Percentiles rank a stretch among this genome's conserved stretches.
Conservation (phyloP, 2,329 filamentous ascomycete species). For the Aspergillus floridensis region DNA sequence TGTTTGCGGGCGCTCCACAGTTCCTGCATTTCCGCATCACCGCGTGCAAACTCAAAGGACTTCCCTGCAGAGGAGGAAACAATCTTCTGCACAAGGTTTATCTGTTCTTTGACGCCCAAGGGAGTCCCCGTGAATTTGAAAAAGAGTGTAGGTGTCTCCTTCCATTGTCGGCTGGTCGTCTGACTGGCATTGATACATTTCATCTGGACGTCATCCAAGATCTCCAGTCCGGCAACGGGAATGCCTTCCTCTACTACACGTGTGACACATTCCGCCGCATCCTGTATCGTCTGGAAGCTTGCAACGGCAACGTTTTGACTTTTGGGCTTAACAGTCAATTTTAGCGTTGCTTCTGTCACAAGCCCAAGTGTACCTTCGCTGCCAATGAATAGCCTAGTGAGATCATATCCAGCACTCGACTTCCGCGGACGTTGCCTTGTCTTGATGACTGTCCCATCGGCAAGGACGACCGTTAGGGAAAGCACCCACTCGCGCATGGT, state of each 20-base stretch:
- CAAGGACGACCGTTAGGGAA: conserved; percentile 80
- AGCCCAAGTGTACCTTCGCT: conserved; percentile 89
- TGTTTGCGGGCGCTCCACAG: conserved; percentile 75
- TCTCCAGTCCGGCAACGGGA: conserved; percentile 86
- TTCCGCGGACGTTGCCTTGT: conserved; percentile 85
- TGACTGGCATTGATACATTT: conserved; percentile 59
- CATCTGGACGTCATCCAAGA: conserved; percentile 91
- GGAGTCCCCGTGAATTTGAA: conserved; percentile 72
- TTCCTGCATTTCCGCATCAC: conserved; percentile 63
- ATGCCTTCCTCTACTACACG: conserved; percentile 77
- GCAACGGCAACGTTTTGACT: conserved; percentile 78
- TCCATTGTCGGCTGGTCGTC: conserved; percentile 56
- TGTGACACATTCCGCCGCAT: conserved; percentile 75
- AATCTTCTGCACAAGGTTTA: conserved; percentile 58
- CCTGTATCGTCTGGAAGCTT: conserved; percentile 62
- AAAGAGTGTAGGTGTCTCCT: conserved; percentile 68
- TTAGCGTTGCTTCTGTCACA: conserved; percentile 86
- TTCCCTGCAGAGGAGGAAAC: conserved; percentile 55
- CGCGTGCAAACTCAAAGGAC: conserved; percentile 66
- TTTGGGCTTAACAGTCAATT: conserved; percentile 77
- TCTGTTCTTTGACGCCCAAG: conserved; percentile 61
- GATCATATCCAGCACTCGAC: conserved; percentile 86
- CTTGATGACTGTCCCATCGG: conserved; percentile 86
- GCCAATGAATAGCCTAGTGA: conserved; percentile 85
- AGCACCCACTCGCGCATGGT: conserved; percentile 96